These are phyloP conservation scores for Atkinsonella hypoxylon DNA, from an alignment of 2,329 filamentous ascomycete genomes.

Conservation along the genomic window DNA sequence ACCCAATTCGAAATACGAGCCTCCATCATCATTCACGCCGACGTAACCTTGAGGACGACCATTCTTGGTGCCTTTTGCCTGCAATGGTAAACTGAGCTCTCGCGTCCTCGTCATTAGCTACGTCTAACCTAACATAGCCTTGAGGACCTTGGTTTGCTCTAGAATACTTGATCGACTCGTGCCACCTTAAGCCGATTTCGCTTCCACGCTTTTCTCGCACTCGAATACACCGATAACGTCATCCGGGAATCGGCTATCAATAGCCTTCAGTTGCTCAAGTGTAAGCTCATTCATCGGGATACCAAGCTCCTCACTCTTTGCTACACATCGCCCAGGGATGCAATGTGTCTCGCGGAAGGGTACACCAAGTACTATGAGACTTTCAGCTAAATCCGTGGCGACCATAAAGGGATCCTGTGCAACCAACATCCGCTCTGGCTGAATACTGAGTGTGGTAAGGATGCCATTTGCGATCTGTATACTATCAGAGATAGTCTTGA, in stretches of 20 bases:
- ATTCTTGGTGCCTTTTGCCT: no score
- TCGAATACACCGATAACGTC: conserved; percentile 63
- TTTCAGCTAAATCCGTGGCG: conserved; percentile 57
- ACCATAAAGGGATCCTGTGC: conserved; percentile 73
- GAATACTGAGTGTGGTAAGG: conserved; percentile 57
- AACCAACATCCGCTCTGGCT: conserved; percentile 65
- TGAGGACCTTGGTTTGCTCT: conserved; percentile 47
- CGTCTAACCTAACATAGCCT: conserved; percentile 19
- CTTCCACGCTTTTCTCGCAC: conserved; percentile 75
- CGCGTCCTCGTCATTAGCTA: no score
- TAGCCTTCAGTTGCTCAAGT: conserved; percentile 51
- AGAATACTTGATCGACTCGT: conserved; percentile 59
- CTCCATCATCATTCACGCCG: no score
- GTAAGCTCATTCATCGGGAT: conserved; percentile 60
- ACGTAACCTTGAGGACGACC: no score
- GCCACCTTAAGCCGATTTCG: conserved; percentile 63
- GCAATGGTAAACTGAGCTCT: no score
- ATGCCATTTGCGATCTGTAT: conserved; percentile 75
- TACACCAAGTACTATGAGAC: conserved; percentile 52
- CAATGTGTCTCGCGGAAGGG: conserved; percentile 75
- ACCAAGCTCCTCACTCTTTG: conserved; percentile 25
- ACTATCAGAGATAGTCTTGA: conserved; percentile 72
- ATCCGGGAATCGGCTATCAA: conserved; percentile 58
- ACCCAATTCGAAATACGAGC: no score
- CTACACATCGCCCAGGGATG: conserved; percentile 55